These are phyloP conservation scores for Annona squamosa DNA, from an alignment of 164 flowering plant species.

Conservation along the genomic window DNA sequence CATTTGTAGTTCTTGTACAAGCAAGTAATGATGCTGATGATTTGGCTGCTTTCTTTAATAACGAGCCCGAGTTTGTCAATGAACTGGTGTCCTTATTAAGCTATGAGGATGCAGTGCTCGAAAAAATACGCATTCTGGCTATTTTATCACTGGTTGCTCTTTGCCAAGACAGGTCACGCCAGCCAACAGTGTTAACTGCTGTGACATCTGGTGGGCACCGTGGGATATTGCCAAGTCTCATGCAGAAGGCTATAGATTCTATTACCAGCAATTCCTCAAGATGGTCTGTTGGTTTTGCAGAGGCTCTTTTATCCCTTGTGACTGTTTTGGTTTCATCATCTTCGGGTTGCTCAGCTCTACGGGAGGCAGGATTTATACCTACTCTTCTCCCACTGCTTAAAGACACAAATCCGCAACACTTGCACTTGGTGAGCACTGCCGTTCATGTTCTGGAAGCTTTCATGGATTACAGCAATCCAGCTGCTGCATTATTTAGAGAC, in stretches of 20 bases:
- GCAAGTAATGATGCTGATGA: conserved; percentile 65
- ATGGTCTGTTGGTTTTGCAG: conserved; percentile 79
- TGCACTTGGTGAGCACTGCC: conserved; percentile 80
- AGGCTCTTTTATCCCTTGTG: conserved; percentile 77
- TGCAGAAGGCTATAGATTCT: conserved; percentile 87
- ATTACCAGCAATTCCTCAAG: conserved; percentile 51
- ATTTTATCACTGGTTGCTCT: conserved; percentile 79
- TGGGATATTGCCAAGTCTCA: conserved; percentile 76
- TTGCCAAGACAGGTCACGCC: conserved; percentile 75
- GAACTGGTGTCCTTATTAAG: conserved; percentile 76
- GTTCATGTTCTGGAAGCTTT: conserved; percentile 84
- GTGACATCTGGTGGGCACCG: conserved; percentile 88
- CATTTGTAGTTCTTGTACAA: conserved; percentile 84
- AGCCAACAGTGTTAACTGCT: conserved; percentile 60
- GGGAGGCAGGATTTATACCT: conserved; percentile 89
- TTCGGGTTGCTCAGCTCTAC: conserved; percentile 84
- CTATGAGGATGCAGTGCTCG: conserved; percentile 73
- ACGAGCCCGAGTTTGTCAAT: conserved; percentile 84
- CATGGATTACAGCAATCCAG: conserved; percentile 92
- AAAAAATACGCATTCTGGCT: conserved; percentile 56
- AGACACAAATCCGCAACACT: conserved; percentile 75
- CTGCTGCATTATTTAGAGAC: conserved; percentile 82
- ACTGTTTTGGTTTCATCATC: conserved; percentile 86
- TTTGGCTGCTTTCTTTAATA: conserved; percentile 64
- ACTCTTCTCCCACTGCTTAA: conserved; percentile 88